Base-by-base conservation (phyloP, 2,329 filamentous ascomycete species). In the Trichoderma semiorbis region DNA sequence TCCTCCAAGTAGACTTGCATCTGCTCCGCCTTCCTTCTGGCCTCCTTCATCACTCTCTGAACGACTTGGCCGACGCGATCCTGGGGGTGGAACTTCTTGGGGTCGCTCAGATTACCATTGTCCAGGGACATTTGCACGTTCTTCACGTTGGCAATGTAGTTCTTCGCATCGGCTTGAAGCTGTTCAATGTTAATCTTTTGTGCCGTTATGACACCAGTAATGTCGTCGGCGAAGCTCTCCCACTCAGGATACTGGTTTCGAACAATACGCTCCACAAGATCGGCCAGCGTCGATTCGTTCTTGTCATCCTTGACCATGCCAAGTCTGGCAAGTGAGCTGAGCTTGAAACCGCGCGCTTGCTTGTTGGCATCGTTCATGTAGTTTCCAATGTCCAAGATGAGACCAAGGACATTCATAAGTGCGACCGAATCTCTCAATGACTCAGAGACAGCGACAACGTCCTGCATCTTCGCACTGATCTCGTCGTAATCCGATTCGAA, bases 281-380 rank as follows among this genome's bases (percentile, higher is more conserved):
- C 96, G 71, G 95, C 94, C 79, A 99, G 92, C 0, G 94, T 98
- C 1, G 94, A 95, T 81, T 98, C 93, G 81, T 99, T 99, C 87
- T 98, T 98, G 85, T 97, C 94, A 79, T 99, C 96, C 84, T 99
- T 99, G 79, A 98, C 93, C 95, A 99, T 98, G 73, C 92, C 95
- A 70, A 99, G 85, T 70, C 96, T 91, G 32, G 93, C 93, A 63
- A 99, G 90, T 7, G 96, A 98, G 79, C 94, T 96, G 16, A 99
- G 89, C 85, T 99, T 99, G 91, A 99, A 99, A 74, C 96, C 96
- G 72, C 92, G 93, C 5, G 96, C 96, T 83, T 98, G 96, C 84
- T 99, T 99, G 84, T 98, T 98, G 70, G 95, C 92, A 80, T 98
- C 96, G 85, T 99, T 99, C 96, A 99, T 99, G 87, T 97, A 99